phyloP scores from a whole-genome alignment of 2,329 filamentous ascomycete genomes.

The Sporothrix phasma region DNA sequence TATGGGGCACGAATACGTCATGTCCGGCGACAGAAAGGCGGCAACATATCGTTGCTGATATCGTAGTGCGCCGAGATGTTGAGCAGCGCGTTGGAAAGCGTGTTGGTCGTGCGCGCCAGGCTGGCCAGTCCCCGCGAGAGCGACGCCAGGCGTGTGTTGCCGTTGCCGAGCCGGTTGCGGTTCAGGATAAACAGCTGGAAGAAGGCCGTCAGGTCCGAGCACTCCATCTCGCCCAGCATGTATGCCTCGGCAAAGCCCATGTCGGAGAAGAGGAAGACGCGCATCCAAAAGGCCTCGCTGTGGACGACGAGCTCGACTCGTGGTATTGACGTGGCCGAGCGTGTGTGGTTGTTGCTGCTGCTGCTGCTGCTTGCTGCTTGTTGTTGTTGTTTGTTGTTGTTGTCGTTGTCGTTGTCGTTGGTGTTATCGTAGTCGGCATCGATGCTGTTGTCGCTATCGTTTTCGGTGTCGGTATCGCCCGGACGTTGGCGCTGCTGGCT shows the following conservation, averaged over 20 bases:
- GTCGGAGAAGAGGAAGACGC: constrained; percentile 58
- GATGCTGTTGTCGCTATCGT: background rate
- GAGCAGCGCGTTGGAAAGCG: constrained; percentile 46
- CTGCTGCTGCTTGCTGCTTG: no score
- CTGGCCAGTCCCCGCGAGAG: constrained; percentile 48
- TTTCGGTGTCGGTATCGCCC: background rate
- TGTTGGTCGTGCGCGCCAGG: constrained; percentile 48
- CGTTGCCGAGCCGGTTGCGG: constrained; percentile 52
- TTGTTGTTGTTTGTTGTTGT: no score
- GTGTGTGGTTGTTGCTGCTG: no score
- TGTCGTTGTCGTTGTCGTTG: no score
- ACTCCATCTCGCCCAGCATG: constrained; percentile 62
- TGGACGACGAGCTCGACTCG: constrained; percentile 49
- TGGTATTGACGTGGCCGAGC: constrained; percentile 27
- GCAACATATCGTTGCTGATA: constrained; percentile 66
- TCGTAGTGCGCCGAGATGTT: constrained; percentile 68
- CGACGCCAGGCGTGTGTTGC: constrained; percentile 50
- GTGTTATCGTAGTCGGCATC: background rate
- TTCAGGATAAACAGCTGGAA: constrained; percentile 67
- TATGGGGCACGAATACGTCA: constrained; percentile 66
- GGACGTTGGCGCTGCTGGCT: background rate
- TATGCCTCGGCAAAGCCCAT: constrained; percentile 66
- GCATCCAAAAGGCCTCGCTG: constrained; percentile 54
- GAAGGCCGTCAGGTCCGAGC: constrained; percentile 55
- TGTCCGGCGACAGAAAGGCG: constrained; percentile 62